These are phyloP conservation scores for Fraxinus sp. DNA, from an alignment of 305 asterid genomes.

Conservation along the genomic window DNA sequence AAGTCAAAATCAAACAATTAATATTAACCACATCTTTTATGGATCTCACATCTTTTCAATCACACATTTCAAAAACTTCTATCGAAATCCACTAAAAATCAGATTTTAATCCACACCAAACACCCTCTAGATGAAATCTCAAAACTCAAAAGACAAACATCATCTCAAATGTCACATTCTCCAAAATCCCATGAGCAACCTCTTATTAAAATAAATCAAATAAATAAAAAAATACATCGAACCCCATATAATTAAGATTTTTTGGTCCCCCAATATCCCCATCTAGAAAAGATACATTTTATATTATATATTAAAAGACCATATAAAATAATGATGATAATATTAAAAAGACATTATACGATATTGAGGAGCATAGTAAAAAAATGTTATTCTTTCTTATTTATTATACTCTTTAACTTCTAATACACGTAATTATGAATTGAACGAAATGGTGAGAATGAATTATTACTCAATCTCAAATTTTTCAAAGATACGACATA, in stretches of 20 bases:
- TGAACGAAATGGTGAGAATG: not conserved
- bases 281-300: slow-evolving; percentile 22
- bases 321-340: not conserved
- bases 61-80: no score
- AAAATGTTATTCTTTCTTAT: not conserved
- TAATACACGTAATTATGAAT: not conserved
- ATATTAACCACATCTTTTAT: no score
- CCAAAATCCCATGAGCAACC: slow-evolving; percentile 54
- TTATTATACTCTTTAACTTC: not conserved
- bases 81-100: no score
- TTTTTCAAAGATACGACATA: not conserved
- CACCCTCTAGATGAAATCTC: slow-evolving; percentile 24
- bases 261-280: slow-evolving; percentile 48
- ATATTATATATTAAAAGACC: slow-evolving; percentile 15
- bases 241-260: slow-evolving; percentile 39
- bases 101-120: no score
- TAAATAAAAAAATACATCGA: slow-evolving; percentile 24
- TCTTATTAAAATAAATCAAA: slow-evolving; percentile 10
- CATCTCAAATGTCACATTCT: slow-evolving; percentile 52
- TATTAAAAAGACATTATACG: not conserved
- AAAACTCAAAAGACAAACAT: slow-evolving; percentile 53
- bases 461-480: not conserved
- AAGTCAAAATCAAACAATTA: no score
- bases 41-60: no score
- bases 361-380: not conserved